These are phyloP conservation scores for Magnusiomyces paraingens DNA, from an alignment of 1,139 yeast genomes.

Conservation along the genomic window DNA sequence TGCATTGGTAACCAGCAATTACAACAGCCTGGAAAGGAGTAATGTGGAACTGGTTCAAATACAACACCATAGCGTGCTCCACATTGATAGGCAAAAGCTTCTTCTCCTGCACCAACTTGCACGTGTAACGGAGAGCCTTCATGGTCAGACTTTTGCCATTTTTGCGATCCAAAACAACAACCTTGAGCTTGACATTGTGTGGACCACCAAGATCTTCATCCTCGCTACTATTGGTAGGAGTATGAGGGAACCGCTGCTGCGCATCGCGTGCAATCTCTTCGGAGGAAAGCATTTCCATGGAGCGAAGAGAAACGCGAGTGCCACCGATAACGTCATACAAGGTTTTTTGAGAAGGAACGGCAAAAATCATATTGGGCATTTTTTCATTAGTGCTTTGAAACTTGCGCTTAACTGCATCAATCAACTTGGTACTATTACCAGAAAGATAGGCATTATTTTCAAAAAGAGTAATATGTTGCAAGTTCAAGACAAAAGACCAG, in stretches of 20 bases:
- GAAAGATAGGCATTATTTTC: conserved; percentile 21
- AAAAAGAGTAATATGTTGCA: conserved; percentile 21
- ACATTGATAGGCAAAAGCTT: conserved; percentile 7
- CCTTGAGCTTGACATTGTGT: conserved; percentile 7
- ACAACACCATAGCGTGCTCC: conserved; percentile 10
- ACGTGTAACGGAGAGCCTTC: conserved; percentile 8
- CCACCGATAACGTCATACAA: neutral
- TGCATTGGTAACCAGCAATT: conserved; percentile 9
- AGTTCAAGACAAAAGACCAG: conserved; percentile 17
- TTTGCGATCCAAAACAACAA: conserved; percentile 9
- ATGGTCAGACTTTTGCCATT: conserved; percentile 10
- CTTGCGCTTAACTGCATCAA: conserved; percentile 11
- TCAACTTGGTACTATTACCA: conserved; percentile 14
- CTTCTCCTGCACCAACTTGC: conserved; percentile 10
- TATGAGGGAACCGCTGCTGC: neutral
- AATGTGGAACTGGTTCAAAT: conserved; percentile 9
- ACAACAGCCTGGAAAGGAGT: conserved; percentile 10
- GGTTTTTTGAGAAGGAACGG: conserved; percentile 7
- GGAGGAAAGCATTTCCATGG: neutral
- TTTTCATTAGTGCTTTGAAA: conserved; percentile 7
- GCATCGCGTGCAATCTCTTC: neutral
- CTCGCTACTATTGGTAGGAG: neutral
- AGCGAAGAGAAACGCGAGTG: neutral
- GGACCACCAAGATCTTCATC: neutral
- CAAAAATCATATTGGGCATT: conserved; percentile 8